A percentile compares a stretch with the other conserved stretches of the same genome.
phyloP scores from a whole-genome alignment of 345 rosid species.

The Eucalyptus regnans region DNA sequence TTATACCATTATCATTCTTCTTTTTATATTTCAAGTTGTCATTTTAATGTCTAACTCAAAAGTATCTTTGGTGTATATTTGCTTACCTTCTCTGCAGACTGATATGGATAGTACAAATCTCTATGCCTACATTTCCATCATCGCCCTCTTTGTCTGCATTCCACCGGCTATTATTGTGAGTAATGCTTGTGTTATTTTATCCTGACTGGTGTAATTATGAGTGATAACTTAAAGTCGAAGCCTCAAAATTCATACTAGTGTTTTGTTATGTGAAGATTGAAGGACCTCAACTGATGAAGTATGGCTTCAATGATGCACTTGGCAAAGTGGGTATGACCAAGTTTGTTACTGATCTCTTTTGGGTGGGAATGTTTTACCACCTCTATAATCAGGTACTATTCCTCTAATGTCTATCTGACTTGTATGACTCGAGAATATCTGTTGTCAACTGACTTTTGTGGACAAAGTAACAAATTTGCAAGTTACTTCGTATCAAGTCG shows the following conservation, averaged over 20 bases:
- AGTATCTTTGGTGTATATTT: not conserved
- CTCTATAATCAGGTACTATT: constrained; percentile 82
- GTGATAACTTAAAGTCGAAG: not conserved
- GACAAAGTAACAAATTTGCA: not conserved
- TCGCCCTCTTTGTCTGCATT: constrained; percentile 80
- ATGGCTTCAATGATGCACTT: constrained; percentile 72
- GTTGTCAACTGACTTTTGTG: not conserved
- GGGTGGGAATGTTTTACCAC: constrained; percentile 99
- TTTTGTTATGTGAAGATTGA: constrained; percentile 38
- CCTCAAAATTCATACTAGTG: not conserved
- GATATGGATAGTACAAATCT: constrained; percentile 97
- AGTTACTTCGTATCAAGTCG: not conserved
- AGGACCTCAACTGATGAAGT: constrained; percentile 76
- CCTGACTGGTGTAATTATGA: not conserved
- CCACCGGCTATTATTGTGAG: constrained; percentile 91
- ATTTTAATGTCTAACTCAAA: not conserved
- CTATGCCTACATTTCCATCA: constrained; percentile 93
- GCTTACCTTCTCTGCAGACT: constrained; percentile 38
- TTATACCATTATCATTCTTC: not conserved
- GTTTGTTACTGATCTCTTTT: constrained; percentile 83
- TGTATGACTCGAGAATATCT: not conserved
- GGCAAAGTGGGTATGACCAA: constrained; percentile 85
- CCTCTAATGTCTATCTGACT: not conserved
- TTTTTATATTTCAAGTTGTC: not conserved
- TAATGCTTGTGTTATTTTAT: not conserved